Conservation (phyloP, 2,329 filamentous ascomycete species). For the Leptographium lundbergii region DNA sequence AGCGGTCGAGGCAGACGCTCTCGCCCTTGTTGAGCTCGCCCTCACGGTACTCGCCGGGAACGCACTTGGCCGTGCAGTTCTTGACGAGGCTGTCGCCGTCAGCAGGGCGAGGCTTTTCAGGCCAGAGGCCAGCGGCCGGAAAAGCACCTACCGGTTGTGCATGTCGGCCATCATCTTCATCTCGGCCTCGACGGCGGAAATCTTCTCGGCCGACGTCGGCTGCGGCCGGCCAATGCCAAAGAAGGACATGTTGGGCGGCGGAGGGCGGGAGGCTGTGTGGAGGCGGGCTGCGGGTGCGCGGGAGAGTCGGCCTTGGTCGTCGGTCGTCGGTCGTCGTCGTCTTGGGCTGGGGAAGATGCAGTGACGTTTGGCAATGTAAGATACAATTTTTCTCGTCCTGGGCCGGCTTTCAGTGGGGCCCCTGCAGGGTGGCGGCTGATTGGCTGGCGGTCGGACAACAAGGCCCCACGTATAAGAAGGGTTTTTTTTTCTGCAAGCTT, state of each 20-base stretch:
- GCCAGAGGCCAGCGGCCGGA: neutral
- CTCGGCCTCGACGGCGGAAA: conserved; percentile 89
- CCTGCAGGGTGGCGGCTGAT: neutral
- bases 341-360: neutral
- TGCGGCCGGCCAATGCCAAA: conserved; percentile 49
- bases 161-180: conserved; percentile 93
- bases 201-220: conserved; percentile 92
- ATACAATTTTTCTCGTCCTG: too few species aligned
- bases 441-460: neutral
- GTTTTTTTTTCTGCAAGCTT: neutral
- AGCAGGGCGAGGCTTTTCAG: neutral
- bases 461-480: neutral
- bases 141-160: conserved; percentile 80
- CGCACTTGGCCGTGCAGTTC: conserved; percentile 87
- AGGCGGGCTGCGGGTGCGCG: neutral
- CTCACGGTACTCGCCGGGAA: conserved; percentile 87
- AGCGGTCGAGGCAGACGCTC: conserved; percentile 94
- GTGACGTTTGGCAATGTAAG: neutral
- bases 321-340: neutral
- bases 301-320: neutral
- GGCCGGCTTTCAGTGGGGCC: too few species aligned
- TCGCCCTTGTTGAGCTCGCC: conserved; percentile 97
- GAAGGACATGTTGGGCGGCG: conserved; percentile 12
- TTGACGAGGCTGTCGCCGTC: conserved; percentile 54
- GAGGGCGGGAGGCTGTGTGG: neutral